phyloP scores from a whole-genome alignment of 2,329 filamentous ascomycete species.

The Phoma herbarum region DNA sequence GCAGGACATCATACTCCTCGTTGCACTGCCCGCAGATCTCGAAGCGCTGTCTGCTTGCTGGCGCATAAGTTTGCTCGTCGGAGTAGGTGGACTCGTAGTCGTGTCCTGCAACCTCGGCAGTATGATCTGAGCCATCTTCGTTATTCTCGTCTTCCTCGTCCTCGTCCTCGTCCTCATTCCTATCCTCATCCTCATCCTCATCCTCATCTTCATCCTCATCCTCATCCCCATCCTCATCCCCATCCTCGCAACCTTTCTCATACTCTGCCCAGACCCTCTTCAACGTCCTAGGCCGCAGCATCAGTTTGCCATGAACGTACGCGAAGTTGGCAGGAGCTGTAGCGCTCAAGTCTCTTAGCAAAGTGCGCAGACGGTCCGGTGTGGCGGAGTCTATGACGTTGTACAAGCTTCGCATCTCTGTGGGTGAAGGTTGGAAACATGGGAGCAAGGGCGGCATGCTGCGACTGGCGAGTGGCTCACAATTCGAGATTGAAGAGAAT shows the following conservation, averaged over 20 bases:
- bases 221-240: no score
- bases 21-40: constrained; percentile 34
- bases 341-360: constrained; percentile 10
- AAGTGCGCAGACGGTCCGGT: constrained; percentile 9
- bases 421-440: not conserved
- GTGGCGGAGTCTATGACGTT: constrained; percentile 18
- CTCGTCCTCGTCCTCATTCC: no score
- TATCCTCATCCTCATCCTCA: no score
- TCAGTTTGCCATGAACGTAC: not conserved
- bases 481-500: no score
- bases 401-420: constrained; percentile 8
- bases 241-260: not conserved
- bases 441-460: not conserved
- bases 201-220: no score
- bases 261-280: constrained; percentile 1
- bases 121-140: not conserved
- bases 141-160: no score
- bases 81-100: constrained; percentile 13
- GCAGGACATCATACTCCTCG: constrained; percentile 32
- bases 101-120: not conserved
- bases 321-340: not conserved
- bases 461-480: no score
- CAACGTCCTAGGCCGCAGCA: not conserved
- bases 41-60: constrained; percentile 20
- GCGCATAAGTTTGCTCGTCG: constrained; percentile 4